phyloP scores from a whole-genome alignment of 2,329 filamentous ascomycete genomes.

The Hypoxylon sp. region DNA sequence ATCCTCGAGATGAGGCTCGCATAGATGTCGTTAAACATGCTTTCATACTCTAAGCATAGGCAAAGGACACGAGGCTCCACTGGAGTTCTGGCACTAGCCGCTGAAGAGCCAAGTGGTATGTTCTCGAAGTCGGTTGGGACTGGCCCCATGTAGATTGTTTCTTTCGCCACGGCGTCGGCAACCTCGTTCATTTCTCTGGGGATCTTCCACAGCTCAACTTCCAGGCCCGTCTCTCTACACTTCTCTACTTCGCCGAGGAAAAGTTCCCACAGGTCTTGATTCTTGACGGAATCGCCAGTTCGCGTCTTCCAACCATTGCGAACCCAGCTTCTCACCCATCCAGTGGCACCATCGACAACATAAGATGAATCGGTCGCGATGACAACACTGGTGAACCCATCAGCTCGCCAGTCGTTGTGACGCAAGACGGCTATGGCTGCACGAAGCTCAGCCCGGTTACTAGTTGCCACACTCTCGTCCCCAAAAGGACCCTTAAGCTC shows the following conservation, averaged over 20 bases:
- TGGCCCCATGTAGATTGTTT: not conserved
- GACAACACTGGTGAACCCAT: conserved; percentile 10
- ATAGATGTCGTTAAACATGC: conserved; percentile 11
- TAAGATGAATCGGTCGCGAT: conserved; percentile 20
- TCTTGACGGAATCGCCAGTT: conserved; percentile 7
- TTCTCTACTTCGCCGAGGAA: conserved; percentile 47
- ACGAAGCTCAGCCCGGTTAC: conserved; percentile 70
- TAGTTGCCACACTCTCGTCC: conserved; percentile 58
- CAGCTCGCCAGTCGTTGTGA: conserved; percentile 59
- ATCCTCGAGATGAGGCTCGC: conserved; percentile 16
- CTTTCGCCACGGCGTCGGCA: conserved; percentile 58
- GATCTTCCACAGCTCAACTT: conserved; percentile 65
- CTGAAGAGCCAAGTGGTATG: conserved; percentile 3
- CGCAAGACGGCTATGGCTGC: conserved; percentile 67
- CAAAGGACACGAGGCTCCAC: conserved; percentile 18
- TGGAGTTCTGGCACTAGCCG: conserved; percentile 13
- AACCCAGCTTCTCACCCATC: conserved; percentile 15
- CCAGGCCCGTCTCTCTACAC: conserved; percentile 50
- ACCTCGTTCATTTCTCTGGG: conserved; percentile 59
- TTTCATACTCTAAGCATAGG: conserved; percentile 15
- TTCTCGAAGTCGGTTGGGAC: conserved; percentile 5
- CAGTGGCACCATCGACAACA: conserved; percentile 14
- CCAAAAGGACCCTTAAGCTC: conserved; percentile 62
- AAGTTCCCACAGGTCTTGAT: conserved; percentile 15
- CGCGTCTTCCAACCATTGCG: conserved; percentile 15